These are phyloP conservation scores for Diatrype stigma DNA, from an alignment of 2,329 filamentous ascomycete genomes.

Conservation along the genomic window DNA sequence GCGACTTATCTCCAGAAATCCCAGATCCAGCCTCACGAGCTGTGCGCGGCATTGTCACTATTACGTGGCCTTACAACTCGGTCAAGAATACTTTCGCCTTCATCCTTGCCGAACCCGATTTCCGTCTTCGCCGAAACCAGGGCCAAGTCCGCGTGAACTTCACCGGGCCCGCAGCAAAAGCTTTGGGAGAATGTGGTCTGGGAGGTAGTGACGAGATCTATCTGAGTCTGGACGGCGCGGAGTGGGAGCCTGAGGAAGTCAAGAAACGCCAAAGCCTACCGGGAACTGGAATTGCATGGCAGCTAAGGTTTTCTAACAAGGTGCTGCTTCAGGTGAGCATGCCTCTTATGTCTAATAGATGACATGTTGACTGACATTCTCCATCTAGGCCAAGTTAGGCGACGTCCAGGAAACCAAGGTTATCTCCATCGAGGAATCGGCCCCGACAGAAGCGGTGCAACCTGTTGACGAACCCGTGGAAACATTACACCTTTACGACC, in stretches of 20 bases:
- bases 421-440: constrained; percentile 51
- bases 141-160: constrained; percentile 82
- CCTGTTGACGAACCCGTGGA: constrained; percentile 5
- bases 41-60: constrained; percentile 70
- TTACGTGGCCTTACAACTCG: constrained; percentile 89
- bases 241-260: constrained; percentile 55
- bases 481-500: constrained; percentile 12
- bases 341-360: not conserved
- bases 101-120: constrained; percentile 79
- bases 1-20: constrained; percentile 49
- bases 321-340: constrained; percentile 42
- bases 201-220: constrained; percentile 75
- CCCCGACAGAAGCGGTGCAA: constrained; percentile 8
- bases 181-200: constrained; percentile 61
- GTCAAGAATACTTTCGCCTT: constrained; percentile 70
- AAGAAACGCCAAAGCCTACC: constrained; percentile 40
- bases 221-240: constrained; percentile 64
- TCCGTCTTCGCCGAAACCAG: constrained; percentile 68
- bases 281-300: constrained; percentile 53
- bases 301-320: constrained; percentile 50
- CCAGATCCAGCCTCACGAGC: constrained; percentile 35
- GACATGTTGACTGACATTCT: not conserved
- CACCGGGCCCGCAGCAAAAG: constrained; percentile 63
- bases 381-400: constrained; percentile 37
- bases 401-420: constrained; percentile 43